Evolutionary conservation across 1,139 yeast species (phyloP), one percentile per base, ranked within the genome.

Genomic region (Maudiozyma humilis): DNA sequence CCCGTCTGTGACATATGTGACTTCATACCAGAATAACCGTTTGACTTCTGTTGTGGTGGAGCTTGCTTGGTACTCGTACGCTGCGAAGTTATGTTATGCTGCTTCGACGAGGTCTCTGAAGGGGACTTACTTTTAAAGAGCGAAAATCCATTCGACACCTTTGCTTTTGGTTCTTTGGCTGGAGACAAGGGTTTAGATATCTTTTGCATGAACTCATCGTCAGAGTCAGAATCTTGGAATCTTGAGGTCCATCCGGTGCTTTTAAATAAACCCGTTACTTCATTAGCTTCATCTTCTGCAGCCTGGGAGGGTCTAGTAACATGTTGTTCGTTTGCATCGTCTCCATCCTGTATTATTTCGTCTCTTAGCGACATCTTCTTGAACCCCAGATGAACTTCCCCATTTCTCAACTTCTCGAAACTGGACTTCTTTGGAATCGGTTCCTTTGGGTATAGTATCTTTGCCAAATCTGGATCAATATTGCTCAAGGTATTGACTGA

Each of bases 151-250:
- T 16, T 53, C 51, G 34, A 43, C 45, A n/a, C 51, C 38, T 51
- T 46, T 14, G 45, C 51, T 36, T 61, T 61, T 10, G 52, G 5
- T 15, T 32, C 38, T 48, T 38, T 36, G 44, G 1, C 48, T 13
- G 51, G 42, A 48, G 50, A 38, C 44, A n/a, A 33, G 3, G 27
- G 4, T 10, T 29, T 29, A 2, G 38, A 17, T 13, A 35, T 20
- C 17, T 36, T 36, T 12, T 27, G 32, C 4, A 14, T 2, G 14
- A 46, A 46, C 32, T 70, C 75, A 4, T 64, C 63, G 39, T 77
- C 82, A 6, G 82, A 76, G 56, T 77, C 81, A 7, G 83, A 77
- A 56, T 79, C 83, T 5, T 66, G 67, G 47, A 77, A 72, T 51
- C 84, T 67, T 1, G 85, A 78, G 23, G 47, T 55, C 53, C 53